Percentiles rank a stretch among this genome's conserved stretches.
Conservation (phyloP, 2,329 filamentous ascomycete species). For the Aspergillus sclerotialis region DNA sequence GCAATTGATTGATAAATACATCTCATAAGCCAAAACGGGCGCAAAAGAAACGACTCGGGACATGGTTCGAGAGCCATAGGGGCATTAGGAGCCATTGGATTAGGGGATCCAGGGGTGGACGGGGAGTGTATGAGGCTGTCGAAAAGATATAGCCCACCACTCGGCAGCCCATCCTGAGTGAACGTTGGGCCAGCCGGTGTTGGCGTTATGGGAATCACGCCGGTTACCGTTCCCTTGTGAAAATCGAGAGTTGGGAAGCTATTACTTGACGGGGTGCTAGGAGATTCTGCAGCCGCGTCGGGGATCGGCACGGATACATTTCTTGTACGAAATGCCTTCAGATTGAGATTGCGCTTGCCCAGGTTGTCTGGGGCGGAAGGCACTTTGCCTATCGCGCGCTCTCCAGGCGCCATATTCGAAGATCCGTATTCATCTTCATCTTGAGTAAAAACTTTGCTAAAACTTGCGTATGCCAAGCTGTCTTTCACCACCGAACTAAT, state of each 20-base stretch:
- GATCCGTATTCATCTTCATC: conserved; percentile 33
- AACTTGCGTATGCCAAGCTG: conserved; percentile 33
- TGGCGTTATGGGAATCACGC: conserved; percentile 55
- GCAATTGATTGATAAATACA: conserved; percentile 86
- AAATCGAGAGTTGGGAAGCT: conserved; percentile 51
- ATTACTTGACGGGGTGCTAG: conserved; percentile 66
- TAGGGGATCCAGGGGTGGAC: conserved; percentile 57
- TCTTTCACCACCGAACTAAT: conserved; percentile 32
- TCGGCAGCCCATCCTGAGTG: conserved; percentile 48
- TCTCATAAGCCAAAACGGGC: conserved; percentile 97
- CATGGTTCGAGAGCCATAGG: conserved; percentile 84
- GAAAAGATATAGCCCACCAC: conserved; percentile 71
- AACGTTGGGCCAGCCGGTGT: conserved; percentile 60
- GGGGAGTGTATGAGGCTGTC: conserved; percentile 72
- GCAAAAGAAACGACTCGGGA: conserved; percentile 78
- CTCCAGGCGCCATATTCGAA: conserved; percentile 27
- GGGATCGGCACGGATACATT: conserved; percentile 62
- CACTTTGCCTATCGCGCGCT: conserved; percentile 30
- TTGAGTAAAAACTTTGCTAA: conserved; percentile 38
- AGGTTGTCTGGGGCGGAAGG: conserved; percentile 39
- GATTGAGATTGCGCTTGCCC: conserved; percentile 63
- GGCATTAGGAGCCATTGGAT: conserved; percentile 54
- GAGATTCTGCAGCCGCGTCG: conserved; percentile 59
- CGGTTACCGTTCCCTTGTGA: conserved; percentile 42
- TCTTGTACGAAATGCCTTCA: conserved; percentile 65